Evolutionary conservation across 2,329 filamentous ascomycete species (phyloP).

Genomic region (Stachybotrys chlorohalonatus): DNA sequence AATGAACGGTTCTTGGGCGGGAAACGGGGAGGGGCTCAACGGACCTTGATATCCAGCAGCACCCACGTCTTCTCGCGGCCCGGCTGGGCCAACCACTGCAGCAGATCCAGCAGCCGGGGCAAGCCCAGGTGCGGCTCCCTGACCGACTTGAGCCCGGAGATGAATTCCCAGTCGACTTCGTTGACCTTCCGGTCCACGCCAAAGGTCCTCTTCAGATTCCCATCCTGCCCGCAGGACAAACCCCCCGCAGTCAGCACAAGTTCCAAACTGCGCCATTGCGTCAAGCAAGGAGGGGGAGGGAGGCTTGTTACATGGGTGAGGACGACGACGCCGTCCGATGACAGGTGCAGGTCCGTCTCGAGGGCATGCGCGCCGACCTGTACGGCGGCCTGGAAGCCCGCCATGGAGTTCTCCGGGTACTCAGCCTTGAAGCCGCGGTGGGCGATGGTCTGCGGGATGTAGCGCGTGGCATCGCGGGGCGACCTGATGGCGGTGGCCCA

Average conservation of each 20-base stretch:
- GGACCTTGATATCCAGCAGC: slow-evolving; percentile 79
- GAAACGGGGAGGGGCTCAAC: slow-evolving; percentile 1
- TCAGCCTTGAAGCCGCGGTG: slow-evolving; percentile 71
- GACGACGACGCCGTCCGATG: slow-evolving; percentile 75
- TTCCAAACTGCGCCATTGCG: not conserved
- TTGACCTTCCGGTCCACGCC: slow-evolving; percentile 62
- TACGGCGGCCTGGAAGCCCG: slow-evolving; percentile 66
- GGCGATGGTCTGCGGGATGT: slow-evolving; percentile 62
- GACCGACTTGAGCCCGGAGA: slow-evolving; percentile 59
- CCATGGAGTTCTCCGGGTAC: slow-evolving; percentile 81
- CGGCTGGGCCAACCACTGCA: slow-evolving; percentile 60
- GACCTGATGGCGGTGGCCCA: slow-evolving; percentile 24
- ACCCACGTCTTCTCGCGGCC: slow-evolving; percentile 65
- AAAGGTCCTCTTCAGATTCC: slow-evolving; percentile 71
- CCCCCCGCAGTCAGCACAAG: too few relatives aligned
- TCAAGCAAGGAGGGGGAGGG: not conserved
- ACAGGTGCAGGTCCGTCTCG: slow-evolving; percentile 82
- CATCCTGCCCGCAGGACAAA: slow-evolving; percentile 43
- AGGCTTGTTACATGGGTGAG: slow-evolving; percentile 59
- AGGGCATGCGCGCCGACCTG: slow-evolving; percentile 68
- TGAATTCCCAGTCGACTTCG: slow-evolving; percentile 68
- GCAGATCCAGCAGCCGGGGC: slow-evolving; percentile 64
- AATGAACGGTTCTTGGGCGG: not conserved
- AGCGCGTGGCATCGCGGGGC: slow-evolving; percentile 12
- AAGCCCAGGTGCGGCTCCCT: slow-evolving; percentile 60